Evolutionary conservation across 2,329 filamentous ascomycete species (phyloP), one percentile per base, ranked within the genome.

Genomic region (Diaporthe amygdali): DNA sequence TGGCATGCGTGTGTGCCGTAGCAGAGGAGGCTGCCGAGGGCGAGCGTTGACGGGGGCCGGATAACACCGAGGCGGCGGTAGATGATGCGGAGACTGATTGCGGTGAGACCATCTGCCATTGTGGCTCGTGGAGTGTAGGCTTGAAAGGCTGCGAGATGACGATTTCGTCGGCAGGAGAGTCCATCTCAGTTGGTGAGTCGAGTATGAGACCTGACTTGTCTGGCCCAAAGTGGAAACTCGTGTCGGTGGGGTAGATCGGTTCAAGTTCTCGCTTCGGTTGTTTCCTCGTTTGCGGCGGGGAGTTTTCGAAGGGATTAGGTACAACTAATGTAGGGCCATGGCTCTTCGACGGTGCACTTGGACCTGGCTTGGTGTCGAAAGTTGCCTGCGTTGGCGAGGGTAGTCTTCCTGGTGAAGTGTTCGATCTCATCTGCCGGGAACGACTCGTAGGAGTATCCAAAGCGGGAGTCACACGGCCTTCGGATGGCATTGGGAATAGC

Each of bases 321-420:
- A 73, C 71, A 2, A 56, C 39, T 66, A 41, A 66, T 66, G 22
- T 71, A 64, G 34, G 59, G 70, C 41, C 64, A 22, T 54, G 69
- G 22, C 49, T 54, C 10, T 30, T 51, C 55, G 25, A 32, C 63
- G 74, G 44, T 37, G 34, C 12, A 41, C n/a, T 41, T 4, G 56
- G 30, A 14, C 22, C 39, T 15, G 51, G 37, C 12, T 66, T 70
- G 4, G n/a, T 52, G 66, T 79, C 80, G 71, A 83, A 86, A 27
- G 66, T 79, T 6, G 79, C 74, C 27, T 76, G 77, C 2, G 78
- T 79, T 1, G 87, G 86, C 5, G 87, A 88, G 5, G 79, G 80
- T 7, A 87, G 77, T 25, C 80, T 78, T 17, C 85, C 86, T 2
- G 89, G 88, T 17, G 87, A 87, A 4, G 89, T 90, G 74, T 88